phyloP scores from a whole-genome alignment of 2,329 filamentous ascomycete genomes.

The Blumeria graminis region DNA sequence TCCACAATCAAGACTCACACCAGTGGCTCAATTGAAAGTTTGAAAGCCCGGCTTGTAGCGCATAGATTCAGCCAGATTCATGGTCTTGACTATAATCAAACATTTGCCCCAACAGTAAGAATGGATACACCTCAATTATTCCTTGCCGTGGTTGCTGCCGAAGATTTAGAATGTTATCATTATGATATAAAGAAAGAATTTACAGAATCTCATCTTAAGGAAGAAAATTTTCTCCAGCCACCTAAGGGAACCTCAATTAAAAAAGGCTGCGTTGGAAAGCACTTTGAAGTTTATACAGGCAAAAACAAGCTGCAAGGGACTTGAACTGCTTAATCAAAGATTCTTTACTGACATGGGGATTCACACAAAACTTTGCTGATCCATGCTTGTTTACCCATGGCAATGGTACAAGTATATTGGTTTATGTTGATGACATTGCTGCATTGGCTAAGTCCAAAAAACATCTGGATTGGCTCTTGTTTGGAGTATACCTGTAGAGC shows the following conservation, averaged over 20 bases:
- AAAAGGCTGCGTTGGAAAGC: not conserved
- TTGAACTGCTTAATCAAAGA: not conserved
- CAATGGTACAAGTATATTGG: not conserved
- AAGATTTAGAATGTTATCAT: not conserved
- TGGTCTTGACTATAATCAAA: too few species aligned
- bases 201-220: not conserved
- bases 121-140: not conserved
- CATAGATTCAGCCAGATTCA: not conserved
- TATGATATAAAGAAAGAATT: slow-evolving; percentile 2
- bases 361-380: not conserved
- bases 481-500: too few species aligned
- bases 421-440: not conserved
- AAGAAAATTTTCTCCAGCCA: not conserved
- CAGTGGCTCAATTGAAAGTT: not conserved
- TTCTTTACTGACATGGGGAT: not conserved
- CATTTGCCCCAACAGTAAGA: too few species aligned
- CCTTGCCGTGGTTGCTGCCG: not conserved
- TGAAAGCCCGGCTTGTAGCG: not conserved
- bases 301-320: not conserved
- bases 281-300: not conserved
- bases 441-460: too few species aligned
- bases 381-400: slow-evolving; percentile 1
- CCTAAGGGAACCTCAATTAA: not conserved
- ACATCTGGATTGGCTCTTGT: too few species aligned
- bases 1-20: not conserved